A percentile compares a stretch with the other conserved stretches of the same genome.
These are phyloP conservation scores for Mycogone perniciosa DNA, from an alignment of 2,329 filamentous ascomycete genomes.

Conservation along the genomic window DNA sequence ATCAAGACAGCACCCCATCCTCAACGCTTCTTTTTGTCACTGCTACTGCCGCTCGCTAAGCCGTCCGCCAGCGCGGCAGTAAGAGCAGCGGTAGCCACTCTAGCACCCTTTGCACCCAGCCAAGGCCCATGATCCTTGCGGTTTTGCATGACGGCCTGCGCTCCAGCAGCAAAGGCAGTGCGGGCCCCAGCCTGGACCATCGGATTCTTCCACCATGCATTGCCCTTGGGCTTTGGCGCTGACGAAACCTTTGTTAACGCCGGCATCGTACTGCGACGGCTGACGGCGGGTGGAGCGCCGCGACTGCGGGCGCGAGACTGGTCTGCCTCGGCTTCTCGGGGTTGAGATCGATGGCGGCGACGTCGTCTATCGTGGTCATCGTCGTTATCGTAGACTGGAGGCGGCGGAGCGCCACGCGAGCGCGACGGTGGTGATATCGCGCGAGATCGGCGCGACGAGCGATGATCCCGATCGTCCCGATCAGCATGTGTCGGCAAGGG, in stretches of 20 bases:
- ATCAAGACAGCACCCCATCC: slow-evolving; percentile 9
- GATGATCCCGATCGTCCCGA: neutral
- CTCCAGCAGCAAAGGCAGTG: slow-evolving; percentile 42
- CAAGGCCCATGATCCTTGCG: slow-evolving; percentile 40
- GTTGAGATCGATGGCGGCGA: slow-evolving; percentile 3
- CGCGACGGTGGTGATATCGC: neutral
- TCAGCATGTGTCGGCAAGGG: neutral
- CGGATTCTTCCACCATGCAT: slow-evolving; percentile 33
- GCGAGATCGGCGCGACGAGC: slow-evolving; percentile 7
- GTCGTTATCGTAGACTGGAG: neutral
- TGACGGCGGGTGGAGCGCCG: neutral
- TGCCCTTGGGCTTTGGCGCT: slow-evolving; percentile 17
- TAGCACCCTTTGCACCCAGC: slow-evolving; percentile 43
- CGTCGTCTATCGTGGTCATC: neutral
- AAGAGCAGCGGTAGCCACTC: slow-evolving; percentile 42
- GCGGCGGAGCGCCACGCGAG: slow-evolving; percentile 3
- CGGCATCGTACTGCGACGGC: slow-evolving; percentile 28
- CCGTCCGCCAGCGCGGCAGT: slow-evolving; percentile 44
- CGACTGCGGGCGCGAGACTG: neutral
- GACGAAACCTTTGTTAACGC: slow-evolving; percentile 10
- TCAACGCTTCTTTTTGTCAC: slow-evolving; percentile 22
- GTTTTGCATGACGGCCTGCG: slow-evolving; percentile 41
- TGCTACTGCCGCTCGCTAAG: slow-evolving; percentile 29
- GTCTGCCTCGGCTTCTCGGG: slow-evolving; percentile 1
- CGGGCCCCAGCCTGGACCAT: slow-evolving; percentile 36